Evolutionary conservation across 164 flowering plant genomes (phyloP), one percentile per base, ranked within the genome.

Genomic region (Piper betle): DNA sequence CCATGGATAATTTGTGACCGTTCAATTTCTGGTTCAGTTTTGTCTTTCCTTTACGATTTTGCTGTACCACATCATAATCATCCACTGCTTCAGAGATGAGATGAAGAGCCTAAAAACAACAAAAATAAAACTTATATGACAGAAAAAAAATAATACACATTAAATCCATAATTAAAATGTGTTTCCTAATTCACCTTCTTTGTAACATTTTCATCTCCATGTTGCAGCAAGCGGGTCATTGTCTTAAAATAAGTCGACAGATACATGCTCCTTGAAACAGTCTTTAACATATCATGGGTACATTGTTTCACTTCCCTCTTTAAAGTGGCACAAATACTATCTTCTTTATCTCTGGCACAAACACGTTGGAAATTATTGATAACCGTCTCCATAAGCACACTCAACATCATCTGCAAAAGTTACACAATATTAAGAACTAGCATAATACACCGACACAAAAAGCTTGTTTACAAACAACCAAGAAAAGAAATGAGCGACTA

Each of bases 361-460:
- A 75, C 64, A 63, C 70, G 63, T 66, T 79, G 82, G 54, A 67
- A 64, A 59, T 78, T 72, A 56, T 39, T 64, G 62, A 82, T 72
- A 70, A 80, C 79, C 68, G 76, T 79, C 78, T 83, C 92, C 94
- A 89, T 73, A 52, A 93, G 80, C 42, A 67, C 84, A 72, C 79
- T 83, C 57, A 84, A 80, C 48, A 67, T 70, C 57, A 39, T 60
- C 96, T 93, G 89, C 40, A 76, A 52, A 74, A 10, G 11, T 42
- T 42, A 42, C 46, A 42, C 46, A 42, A 10, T 42, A 6, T 10
- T 42, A 42, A 42, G 11, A 42, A 42, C 11, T 10, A 42, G 11
- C 46, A 41, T 41, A 42, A 10, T 6, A 42, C 11, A 42, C 6
- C 11, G 0, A 42, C 11, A 42, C 11, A 42, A 2, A 42, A 42